Conservation (phyloP, 208 protist genomes). For the Leishmania guyanensis region DNA sequence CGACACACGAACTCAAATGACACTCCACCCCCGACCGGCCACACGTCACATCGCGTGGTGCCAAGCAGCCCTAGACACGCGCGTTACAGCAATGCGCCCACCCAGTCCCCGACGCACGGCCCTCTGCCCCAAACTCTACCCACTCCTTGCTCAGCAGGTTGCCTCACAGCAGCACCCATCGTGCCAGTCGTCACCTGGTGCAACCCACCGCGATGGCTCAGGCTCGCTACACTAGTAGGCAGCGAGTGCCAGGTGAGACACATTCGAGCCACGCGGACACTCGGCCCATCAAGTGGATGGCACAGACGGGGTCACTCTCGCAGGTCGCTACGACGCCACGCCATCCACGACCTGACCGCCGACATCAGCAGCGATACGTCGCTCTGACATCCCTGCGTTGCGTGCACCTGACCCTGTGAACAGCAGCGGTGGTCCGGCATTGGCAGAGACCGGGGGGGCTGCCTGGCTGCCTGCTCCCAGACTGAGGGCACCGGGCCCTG, state of each 20-base stretch:
- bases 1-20: not conserved
- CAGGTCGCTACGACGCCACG: not conserved
- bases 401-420: not conserved
- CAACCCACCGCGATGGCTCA: too few relatives aligned
- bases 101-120: not conserved
- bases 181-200: too few relatives aligned
- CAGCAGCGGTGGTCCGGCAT: not conserved
- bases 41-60: too few relatives aligned
- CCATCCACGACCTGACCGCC: not conserved
- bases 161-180: not conserved
- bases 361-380: not conserved
- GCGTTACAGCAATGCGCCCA: too few relatives aligned
- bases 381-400: not conserved
- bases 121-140: not conserved
- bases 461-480: not conserved
- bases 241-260: not conserved
- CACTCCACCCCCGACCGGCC: too few relatives aligned
- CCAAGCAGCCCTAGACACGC: too few relatives aligned
- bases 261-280: not conserved
- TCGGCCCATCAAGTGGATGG: not conserved
- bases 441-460: not conserved
- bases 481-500: not conserved
- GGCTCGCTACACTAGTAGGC: not conserved
- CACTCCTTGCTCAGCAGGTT: not conserved
- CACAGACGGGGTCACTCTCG: not conserved